Percentiles rank a stretch among this genome's conserved stretches.
phyloP scores from a whole-genome alignment of 129 eudicot species.

The Smallanthus sonchifolius region DNA sequence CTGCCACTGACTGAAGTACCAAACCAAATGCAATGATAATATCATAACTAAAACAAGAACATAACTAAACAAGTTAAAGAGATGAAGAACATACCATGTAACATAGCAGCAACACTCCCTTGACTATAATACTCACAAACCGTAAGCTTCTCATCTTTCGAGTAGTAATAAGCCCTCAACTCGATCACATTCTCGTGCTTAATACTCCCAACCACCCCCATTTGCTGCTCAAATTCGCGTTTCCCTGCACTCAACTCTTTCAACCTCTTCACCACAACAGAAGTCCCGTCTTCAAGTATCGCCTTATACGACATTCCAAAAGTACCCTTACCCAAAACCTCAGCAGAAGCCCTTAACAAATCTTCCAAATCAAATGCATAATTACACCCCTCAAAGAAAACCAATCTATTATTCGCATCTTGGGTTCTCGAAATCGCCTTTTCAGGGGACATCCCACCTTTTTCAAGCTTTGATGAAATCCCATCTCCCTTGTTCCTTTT shows the following conservation, averaged over 20 bases:
- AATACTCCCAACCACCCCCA: constrained; percentile 81
- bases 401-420: constrained; percentile 74
- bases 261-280: constrained; percentile 95
- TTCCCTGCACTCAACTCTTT: constrained; percentile 86
- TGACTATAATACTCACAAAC: constrained; percentile 78
- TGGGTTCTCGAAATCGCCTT: constrained; percentile 74
- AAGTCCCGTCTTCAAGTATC: constrained; percentile 80
- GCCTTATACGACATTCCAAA: constrained; percentile 95
- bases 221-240: constrained; percentile 82
- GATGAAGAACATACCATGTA: constrained; percentile 65
- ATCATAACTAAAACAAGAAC: constrained; percentile 1
- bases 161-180: constrained; percentile 88
- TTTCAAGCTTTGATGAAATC: constrained; percentile 66
- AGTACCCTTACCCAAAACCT: constrained; percentile 94
- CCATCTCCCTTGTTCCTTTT: constrained; percentile 44
- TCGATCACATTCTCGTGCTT: constrained; percentile 86
- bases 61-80: background rate
- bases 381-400: constrained; percentile 90
- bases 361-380: constrained; percentile 97
- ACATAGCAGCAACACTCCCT: constrained; percentile 87
- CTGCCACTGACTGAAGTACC: background rate
- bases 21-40: constrained; percentile 14
- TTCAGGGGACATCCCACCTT: constrained; percentile 80
- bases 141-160: constrained; percentile 92
- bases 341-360: constrained; percentile 94